Conservation (phyloP, 2,329 filamentous ascomycete species). For the Alternaria postmessia region DNA sequence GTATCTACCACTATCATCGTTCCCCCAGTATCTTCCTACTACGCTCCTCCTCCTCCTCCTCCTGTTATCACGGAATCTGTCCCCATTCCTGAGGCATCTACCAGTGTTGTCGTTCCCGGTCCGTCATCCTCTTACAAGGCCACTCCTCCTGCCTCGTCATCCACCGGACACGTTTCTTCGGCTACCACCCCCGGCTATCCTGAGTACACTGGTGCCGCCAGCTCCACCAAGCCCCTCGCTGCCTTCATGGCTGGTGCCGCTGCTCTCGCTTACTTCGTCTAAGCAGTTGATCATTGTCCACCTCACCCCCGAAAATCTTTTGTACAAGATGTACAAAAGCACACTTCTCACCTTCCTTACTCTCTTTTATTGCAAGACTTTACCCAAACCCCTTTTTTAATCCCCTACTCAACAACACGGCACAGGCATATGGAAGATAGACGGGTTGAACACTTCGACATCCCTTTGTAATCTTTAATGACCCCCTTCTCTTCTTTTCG, state of each 20-base stretch:
- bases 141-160: slow-evolving; percentile 11
- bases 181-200: slow-evolving; percentile 19
- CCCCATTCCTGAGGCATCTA: neutral
- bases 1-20: neutral
- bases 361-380: slow-evolving; percentile 7
- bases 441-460: neutral
- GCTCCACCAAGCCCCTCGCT: slow-evolving; percentile 33
- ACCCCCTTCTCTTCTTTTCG: neutral
- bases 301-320: neutral
- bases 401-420: neutral
- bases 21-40: slow-evolving; percentile 9
- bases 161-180: slow-evolving; percentile 12
- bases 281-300: neutral
- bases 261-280: slow-evolving; percentile 32
- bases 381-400: neutral
- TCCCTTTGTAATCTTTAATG: neutral
- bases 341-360: neutral
- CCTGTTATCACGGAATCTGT: neutral
- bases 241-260: slow-evolving; percentile 35
- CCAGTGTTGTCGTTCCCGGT: neutral
- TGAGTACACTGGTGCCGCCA: slow-evolving; percentile 38
- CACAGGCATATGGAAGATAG: neutral
- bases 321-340: slow-evolving; percentile 4
- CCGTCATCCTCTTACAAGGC: slow-evolving; percentile 12
- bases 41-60: slow-evolving; percentile 13